Base-by-base conservation (phyloP, 257 asterid species). In the Marsdenia floribunda region DNA sequence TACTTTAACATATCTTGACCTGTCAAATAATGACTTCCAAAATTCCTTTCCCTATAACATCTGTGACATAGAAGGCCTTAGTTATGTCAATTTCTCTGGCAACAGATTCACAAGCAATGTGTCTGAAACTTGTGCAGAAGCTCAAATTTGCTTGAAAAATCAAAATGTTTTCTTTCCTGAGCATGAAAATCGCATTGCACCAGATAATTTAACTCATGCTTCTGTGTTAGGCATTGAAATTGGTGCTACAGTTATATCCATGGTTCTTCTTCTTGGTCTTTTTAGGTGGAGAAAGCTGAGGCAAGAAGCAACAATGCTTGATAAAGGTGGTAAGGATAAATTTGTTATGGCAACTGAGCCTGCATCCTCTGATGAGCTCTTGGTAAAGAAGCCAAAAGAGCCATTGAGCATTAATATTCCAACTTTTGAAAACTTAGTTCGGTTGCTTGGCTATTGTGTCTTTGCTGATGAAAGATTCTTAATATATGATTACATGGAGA, bases 401-500 rank as follows among this genome's bases (percentile, higher is more conserved):
- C 33, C 33, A 29, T 1, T 29, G 33, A 29, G 33, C 33, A 29
- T 29, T 29, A 29, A 29, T 29, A 29, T 29, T 29, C 1, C 33
- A 29, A 29, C 33, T 29, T 29, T 29, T 61, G 90, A 93, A 53
- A 88, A 92, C 38, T 81, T 92, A 44, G 96, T 90, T 2, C 84
- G 89, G 3, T 70, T 92, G 77, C 87, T 92, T 1, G 97, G 97
- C 11, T 92, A 92, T 63, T 87, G 91, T 35, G 88, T 83, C 2
- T 85, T 81, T 40, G 86, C 80, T 16, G 97, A 92, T 65, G 97
- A 92, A 77, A 83, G 86, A 52, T 78, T 90, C 79, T 75, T 92
- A 80, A 85, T 92, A 37, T 92, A 90, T 11, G 87, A 84, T n/a
- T 92, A 88, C 84, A 92, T 92, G 97, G 93, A 88, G 81, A 89